Evolutionary conservation across 208 protist genomes (phyloP).

Genomic region (Histomonas meleagridis): DNA sequence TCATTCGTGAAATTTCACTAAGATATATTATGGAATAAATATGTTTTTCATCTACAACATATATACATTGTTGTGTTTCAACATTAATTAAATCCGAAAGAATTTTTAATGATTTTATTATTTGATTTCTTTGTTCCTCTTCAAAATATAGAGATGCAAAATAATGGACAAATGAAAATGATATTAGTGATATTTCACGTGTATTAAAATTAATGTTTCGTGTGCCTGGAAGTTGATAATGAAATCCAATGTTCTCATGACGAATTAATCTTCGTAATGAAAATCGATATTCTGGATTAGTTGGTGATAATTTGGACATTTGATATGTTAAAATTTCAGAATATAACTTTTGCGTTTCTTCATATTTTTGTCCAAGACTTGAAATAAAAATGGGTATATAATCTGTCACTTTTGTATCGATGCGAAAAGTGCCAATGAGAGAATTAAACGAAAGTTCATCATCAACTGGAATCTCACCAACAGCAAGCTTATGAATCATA

Average conservation of each 20-base stretch:
- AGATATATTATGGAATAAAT: neutral
- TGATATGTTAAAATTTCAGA: neutral
- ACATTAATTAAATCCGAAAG: neutral
- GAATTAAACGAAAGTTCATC: neutral
- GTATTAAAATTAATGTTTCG: neutral
- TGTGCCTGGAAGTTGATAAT: slow-evolving; percentile 3
- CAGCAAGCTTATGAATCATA: neutral
- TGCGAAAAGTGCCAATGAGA: no score
- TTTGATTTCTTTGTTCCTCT: neutral
- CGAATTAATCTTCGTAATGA: neutral
- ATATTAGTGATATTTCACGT: neutral
- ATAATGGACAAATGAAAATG: neutral
- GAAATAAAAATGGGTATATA: neutral
- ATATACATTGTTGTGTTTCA: neutral
- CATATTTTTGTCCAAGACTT: neutral
- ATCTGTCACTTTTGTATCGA: neutral
- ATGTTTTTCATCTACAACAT: neutral
- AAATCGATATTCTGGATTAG: neutral
- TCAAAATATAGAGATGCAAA: neutral
- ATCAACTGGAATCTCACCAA: neutral
- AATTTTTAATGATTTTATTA: neutral
- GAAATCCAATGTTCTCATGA: neutral
- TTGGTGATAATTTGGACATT: neutral
- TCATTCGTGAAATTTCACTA: neutral
- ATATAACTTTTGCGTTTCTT: neutral